Evolutionary conservation across 2,329 filamentous ascomycete genomes (phyloP), one percentile per base, ranked within the genome.

Genomic region (Penicillium capsulatum): DNA sequence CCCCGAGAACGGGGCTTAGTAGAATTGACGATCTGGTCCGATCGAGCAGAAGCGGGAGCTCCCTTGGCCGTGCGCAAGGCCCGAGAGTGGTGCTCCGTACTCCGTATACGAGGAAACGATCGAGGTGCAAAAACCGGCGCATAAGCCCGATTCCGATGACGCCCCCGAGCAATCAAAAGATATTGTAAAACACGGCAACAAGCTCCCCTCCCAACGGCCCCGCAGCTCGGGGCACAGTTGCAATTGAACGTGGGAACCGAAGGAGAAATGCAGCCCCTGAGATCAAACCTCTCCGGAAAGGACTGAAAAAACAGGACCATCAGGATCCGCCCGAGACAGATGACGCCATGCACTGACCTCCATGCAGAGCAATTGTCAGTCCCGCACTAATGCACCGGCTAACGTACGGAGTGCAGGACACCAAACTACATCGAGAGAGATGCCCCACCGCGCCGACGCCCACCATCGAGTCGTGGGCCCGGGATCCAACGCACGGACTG

Each of bases 361-460:
- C 31, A 40, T 47, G 36, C 43, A 49, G 34, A 36, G 45, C 26
- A 38, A 50, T 45, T 48, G 48, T 53, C 46, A 48, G 32, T 50
- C 51, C 48, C 46, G 51, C 48, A 50, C 50, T 50, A 53, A 48
- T 44, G 50, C 38, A 47, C 9, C 14, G 36, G 14, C 44, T 41
- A 33, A 45, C 50, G 48, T 38, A 50, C 34, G 42, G 36, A 38
- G 45, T 40, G 37, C 45, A 50, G 40, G 17, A 35, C 26, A 41
- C 34, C 36, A 48, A 36, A 32, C 45, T 36, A 39, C 40, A 19
- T 34, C 35, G 17, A 40, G 40, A 39, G 29, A 34, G 33, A 4
- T 6, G 42, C 41, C 42, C 51, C 50, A 51, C 48, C 34, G 29
- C n/a, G 30, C 19, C 5, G 36, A 31, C 31, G 17, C 47, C 38